phyloP scores from a whole-genome alignment of 2,329 filamentous ascomycete species.

The Cyphellophora attinorum region DNA sequence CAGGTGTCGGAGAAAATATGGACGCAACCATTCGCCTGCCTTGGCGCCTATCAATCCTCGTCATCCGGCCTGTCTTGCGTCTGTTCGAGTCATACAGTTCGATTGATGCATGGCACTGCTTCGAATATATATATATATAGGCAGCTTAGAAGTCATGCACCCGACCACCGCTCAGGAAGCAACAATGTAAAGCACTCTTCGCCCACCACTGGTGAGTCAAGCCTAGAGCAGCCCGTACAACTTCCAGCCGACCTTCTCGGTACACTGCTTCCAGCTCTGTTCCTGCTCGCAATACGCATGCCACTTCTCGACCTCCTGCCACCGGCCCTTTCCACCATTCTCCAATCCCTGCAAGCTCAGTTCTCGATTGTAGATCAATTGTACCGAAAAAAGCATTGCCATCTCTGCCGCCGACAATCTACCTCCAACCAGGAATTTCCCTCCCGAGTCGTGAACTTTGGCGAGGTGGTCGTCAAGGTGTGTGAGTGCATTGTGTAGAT shows the following conservation, averaged over 20 bases:
- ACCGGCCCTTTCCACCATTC: conserved; percentile 5
- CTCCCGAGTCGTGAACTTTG: conserved; percentile 19
- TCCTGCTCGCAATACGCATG: conserved; percentile 2
- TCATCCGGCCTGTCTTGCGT: too few species aligned
- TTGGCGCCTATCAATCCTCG: too few species aligned
- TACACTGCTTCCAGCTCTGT: not conserved
- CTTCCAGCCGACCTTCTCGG: not conserved
- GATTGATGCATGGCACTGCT: too few species aligned
- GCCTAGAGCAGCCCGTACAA: too few species aligned
- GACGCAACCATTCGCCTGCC: too few species aligned
- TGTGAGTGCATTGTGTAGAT: conserved; percentile 35
- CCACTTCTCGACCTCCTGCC: conserved; percentile 13
- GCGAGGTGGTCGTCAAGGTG: conserved; percentile 34
- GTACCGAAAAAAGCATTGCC: conserved; percentile 34
- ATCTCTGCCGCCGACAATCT: conserved; percentile 34
- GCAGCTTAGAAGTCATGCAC: too few species aligned
- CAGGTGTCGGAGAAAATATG: too few species aligned
- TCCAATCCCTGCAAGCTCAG: conserved; percentile 7
- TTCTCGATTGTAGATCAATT: conserved; percentile 27
- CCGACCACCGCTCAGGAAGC: too few species aligned
- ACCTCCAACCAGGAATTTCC: conserved; percentile 32
- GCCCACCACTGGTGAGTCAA: too few species aligned
- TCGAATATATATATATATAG: too few species aligned
- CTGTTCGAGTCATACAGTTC: too few species aligned
- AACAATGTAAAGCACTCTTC: too few species aligned